Conservation (phyloP, 805 yeast species). For the Spathaspora girioi region DNA sequence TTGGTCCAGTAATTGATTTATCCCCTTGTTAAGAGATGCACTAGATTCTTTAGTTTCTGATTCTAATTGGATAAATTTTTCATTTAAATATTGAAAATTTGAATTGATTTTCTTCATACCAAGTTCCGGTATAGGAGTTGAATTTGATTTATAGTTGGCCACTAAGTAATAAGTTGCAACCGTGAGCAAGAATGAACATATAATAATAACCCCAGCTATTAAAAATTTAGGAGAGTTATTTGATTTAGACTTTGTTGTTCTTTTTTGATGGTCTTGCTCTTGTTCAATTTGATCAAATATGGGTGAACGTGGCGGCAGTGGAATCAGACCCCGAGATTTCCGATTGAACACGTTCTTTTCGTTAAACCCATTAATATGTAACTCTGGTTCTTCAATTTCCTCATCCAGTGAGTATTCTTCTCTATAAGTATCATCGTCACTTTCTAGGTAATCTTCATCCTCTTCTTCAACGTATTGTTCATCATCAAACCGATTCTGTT, state of each 20-base stretch:
- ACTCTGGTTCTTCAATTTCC: conserved; percentile 3
- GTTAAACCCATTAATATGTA: background rate
- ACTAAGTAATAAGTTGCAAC: background rate
- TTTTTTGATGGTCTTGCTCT: background rate
- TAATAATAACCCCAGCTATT: background rate
- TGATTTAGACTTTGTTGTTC: background rate
- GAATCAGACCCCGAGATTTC: background rate
- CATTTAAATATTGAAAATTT: background rate
- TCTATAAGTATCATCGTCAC: conserved; percentile 1
- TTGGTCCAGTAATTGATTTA: background rate
- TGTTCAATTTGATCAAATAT: background rate
- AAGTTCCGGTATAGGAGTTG: background rate
- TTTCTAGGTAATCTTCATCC: conserved; percentile 6
- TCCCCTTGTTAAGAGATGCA: background rate
- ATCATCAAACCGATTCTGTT: conserved; percentile 1
- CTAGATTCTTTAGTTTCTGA: background rate
- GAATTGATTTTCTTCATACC: background rate
- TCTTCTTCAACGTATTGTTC: conserved; percentile 8
- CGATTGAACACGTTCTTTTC: conserved; percentile 1
- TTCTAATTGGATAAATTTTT: background rate
- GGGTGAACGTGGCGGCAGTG: background rate
- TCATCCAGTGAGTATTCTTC: background rate
- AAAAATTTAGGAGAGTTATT: background rate
- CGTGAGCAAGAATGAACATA: background rate
- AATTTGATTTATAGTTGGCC: background rate